These are phyloP conservation scores for Chytriomyces hyalinus DNA, from an alignment of 192 early-diverging fungal species.

Conservation along the genomic window DNA sequence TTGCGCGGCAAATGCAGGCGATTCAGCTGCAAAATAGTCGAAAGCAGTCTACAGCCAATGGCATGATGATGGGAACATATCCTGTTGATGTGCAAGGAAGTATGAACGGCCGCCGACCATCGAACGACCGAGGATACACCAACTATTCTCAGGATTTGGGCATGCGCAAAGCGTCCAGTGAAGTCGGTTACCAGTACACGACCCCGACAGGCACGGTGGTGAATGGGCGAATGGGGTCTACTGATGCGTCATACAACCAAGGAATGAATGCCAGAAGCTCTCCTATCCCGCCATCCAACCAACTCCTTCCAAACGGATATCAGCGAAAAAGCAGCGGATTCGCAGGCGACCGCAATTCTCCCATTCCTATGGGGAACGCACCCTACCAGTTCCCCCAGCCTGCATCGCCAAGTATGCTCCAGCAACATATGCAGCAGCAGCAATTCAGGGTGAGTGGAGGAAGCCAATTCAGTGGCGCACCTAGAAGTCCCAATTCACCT, in stretches of 20 bases:
- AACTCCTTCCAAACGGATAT: background rate
- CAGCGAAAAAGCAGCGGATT: background rate
- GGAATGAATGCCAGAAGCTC: background rate
- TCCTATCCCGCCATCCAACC: background rate
- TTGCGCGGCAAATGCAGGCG: background rate
- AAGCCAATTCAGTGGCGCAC: background rate
- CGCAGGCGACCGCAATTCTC: background rate
- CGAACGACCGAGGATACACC: background rate
- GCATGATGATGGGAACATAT: background rate
- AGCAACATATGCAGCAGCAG: background rate
- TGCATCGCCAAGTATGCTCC: background rate
- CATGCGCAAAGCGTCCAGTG: background rate
- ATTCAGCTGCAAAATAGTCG: background rate
- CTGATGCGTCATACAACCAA: background rate
- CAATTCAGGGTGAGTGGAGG: background rate
- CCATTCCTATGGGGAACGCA: background rate
- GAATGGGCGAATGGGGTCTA: background rate
- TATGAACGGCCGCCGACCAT: background rate
- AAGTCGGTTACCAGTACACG: too few relatives aligned
- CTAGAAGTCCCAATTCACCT: background rate
- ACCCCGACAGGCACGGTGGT: background rate
- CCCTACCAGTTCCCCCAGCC: background rate
- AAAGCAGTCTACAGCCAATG: background rate
- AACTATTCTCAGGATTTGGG: background rate
- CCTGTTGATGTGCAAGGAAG: background rate